phyloP scores from a whole-genome alignment of 2,329 filamentous ascomycete genomes.

The Calonectria leucothoes region DNA sequence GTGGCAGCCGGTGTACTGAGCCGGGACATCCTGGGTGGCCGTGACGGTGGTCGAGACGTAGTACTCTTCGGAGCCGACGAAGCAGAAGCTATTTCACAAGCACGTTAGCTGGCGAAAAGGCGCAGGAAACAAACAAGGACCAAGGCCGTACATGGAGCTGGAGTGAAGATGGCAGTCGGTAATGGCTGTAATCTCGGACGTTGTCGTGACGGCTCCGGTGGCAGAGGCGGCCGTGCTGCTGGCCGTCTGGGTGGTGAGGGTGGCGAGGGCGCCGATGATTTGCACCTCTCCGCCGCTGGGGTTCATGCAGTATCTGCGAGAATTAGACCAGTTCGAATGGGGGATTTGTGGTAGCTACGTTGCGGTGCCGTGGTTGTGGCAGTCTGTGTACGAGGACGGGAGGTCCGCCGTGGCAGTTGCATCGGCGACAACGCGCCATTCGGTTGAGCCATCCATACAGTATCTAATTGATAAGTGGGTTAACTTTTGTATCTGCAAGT shows the following conservation, averaged over 20 bases:
- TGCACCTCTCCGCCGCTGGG: constrained; percentile 40
- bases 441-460: constrained; percentile 33
- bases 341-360: constrained; percentile 13
- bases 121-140: rapidly evolving
- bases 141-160: constrained; percentile 48
- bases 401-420: constrained; percentile 31
- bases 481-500: not conserved
- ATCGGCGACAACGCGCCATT: constrained; percentile 35
- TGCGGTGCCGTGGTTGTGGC: constrained; percentile 36
- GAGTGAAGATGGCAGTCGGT: constrained; percentile 55
- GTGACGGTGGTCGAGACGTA: constrained; percentile 60
- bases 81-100: constrained; percentile 51
- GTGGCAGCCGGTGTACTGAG: constrained; percentile 74
- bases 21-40: constrained; percentile 65
- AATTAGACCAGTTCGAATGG: not conserved
- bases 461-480: constrained; percentile 25
- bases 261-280: constrained; percentile 29
- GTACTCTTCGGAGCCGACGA: constrained; percentile 55
- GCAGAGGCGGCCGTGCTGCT: constrained; percentile 18
- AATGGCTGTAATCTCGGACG: constrained; percentile 47
- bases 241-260: not conserved
- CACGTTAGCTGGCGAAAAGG: not conserved
- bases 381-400: constrained; percentile 39
- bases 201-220: constrained; percentile 19
- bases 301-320: constrained; percentile 37